A percentile compares a stretch with the other conserved stretches of the same genome.
Evolutionary conservation across 208 protist genomes (phyloP).

Genomic region (Leptomonas seymouri): DNA sequence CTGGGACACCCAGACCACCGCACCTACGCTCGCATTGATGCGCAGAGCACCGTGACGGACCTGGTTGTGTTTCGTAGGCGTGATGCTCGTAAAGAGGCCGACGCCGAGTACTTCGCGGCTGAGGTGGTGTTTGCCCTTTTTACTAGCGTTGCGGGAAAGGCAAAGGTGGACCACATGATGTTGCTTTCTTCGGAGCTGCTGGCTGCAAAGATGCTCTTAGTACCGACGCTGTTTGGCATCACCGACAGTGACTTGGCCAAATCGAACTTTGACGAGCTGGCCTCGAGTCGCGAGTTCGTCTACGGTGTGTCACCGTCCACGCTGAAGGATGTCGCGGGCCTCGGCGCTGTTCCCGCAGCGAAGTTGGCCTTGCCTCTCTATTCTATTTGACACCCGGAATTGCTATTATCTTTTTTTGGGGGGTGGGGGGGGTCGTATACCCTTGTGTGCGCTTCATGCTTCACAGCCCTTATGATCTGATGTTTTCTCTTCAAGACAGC

Average conservation of each 20-base stretch:
- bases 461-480: too few species aligned
- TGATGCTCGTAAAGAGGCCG: conserved; percentile 20
- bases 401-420: too few species aligned
- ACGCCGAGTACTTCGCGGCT: conserved; percentile 15
- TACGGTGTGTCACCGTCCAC: conserved; percentile 47
- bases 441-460: too few species aligned
- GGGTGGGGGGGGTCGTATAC: too few species aligned
- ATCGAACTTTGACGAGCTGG: conserved; percentile 77
- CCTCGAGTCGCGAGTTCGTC: conserved; percentile 55
- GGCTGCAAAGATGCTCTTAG: conserved; percentile 56
- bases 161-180: conserved; percentile 72
- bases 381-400: conserved; percentile 30
- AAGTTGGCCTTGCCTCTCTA: conserved; percentile 64
- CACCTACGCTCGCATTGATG: conserved; percentile 24
- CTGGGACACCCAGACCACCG: conserved; percentile 32
- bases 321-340: conserved; percentile 14
- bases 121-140: conserved; percentile 78
- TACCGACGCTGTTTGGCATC: conserved; percentile 79
- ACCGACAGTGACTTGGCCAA: conserved; percentile 83
- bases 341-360: conserved; percentile 50
- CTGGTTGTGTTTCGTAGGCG: conserved; percentile 70
- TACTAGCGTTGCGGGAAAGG: conserved; percentile 45
- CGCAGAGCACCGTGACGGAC: conserved; percentile 35
- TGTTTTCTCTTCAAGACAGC: too few species aligned
- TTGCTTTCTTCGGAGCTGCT: conserved; percentile 55